Evolutionary conservation across 176 grass and related monocot species (phyloP), one percentile per base, ranked within the genome.

Genomic region (Triticum urartu): DNA sequence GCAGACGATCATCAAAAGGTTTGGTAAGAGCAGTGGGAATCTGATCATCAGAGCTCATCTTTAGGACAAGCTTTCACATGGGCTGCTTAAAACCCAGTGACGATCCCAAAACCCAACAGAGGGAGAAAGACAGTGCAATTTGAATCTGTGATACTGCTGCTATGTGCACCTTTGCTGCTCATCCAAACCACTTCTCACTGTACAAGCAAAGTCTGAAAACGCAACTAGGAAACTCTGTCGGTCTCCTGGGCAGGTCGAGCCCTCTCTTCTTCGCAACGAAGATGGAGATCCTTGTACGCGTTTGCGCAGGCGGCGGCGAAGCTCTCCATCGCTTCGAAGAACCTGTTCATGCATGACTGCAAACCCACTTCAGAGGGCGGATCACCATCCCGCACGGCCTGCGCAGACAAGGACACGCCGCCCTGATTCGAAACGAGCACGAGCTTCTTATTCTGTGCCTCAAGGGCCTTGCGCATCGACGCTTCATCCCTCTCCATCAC

Each of bases 261-360:
- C 9, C 48, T 85, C 12, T 90, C 91, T 45, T 93, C 89, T 68
- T 92, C 78, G 34, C 82, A 80, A 28, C 42, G 66, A 26, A 78
- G 75, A 48, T 81, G 83, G 21, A 90, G 89, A 32, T 79, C 88
- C 77, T 86, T 92, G 18, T 93, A 93, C 24, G 86, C 40, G 12
- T 84, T 90, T 25, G n/a, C 47, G 33, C 68, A 92, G 70, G 74
- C 65, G 34, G 79, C 7, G 28, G 88, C 20, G 22, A 93, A 90
- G 40, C 42, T 84, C 82, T 95, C 91, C 89, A 93, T 90, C 5
- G 83, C 89, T 93, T 89, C 83, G 59, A 98, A 93, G 42, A 86
- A 43, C n/a, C 36, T 85, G 6, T 11, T 73, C 81, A 98, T 80
- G 30, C 79, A 79, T 15, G 52, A 81, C 34, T 92, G 91, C 50